Evolutionary conservation across 192 early-diverging fungal species (phyloP).

Genomic region (Geranomyces michiganensis): DNA sequence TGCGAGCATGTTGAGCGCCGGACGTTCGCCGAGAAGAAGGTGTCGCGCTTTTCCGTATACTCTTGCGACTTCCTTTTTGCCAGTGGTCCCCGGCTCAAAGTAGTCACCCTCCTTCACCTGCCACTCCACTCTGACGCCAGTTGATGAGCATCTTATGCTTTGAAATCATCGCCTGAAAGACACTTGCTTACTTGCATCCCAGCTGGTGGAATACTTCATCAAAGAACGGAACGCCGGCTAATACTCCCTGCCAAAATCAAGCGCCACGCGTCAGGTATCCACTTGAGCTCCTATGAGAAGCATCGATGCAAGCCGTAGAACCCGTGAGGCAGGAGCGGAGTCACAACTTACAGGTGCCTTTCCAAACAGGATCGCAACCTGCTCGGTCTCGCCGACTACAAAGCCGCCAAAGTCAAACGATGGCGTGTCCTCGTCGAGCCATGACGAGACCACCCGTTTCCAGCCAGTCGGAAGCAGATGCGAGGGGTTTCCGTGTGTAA

Average conservation of each 20-base stretch:
- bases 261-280: too few species aligned
- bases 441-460: conserved; percentile 73
- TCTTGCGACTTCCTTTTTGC: conserved; percentile 64
- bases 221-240: conserved; percentile 95
- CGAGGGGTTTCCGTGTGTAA: conserved; percentile 29
- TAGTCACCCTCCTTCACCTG: conserved; percentile 74
- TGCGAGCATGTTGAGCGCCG: conserved; percentile 92
- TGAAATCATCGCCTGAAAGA: not conserved
- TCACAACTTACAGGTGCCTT: conserved; percentile 69
- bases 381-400: conserved; percentile 86
- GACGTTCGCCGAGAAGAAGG: conserved; percentile 89
- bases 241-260: conserved; percentile 61
- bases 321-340: not conserved
- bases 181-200: conserved; percentile 71
- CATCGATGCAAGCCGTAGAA: too few species aligned
- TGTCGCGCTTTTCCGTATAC: conserved; percentile 83
- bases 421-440: conserved; percentile 94
- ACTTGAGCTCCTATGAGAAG: too few species aligned
- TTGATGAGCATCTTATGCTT: not conserved
- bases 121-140: conserved; percentile 78
- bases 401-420: conserved; percentile 98
- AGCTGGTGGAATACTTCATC: conserved; percentile 91
- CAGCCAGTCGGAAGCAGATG: conserved; percentile 79
- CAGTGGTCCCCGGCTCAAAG: conserved; percentile 66
- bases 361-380: conserved; percentile 82